Percentiles rank a stretch among this genome's conserved stretches.
These are phyloP conservation scores for Penicillium sp. DNA, from an alignment of 2,329 filamentous ascomycete genomes.

Conservation along the genomic window DNA sequence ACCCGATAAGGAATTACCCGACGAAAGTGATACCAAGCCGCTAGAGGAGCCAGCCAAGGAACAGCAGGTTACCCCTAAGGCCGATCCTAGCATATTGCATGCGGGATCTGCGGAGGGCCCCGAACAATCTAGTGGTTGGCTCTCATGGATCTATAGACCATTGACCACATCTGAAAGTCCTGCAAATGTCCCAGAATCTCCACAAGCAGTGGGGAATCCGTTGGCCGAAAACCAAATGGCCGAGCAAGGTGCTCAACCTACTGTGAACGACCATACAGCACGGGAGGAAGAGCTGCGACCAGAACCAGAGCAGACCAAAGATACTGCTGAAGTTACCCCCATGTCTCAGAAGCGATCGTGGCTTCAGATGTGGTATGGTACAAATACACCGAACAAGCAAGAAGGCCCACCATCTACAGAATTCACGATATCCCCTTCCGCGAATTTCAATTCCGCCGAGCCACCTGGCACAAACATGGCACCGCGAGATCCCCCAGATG, in stretches of 20 bases:
- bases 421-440: constrained; percentile 3
- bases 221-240: constrained; percentile 5
- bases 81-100: constrained; percentile 12
- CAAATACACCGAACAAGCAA: constrained; percentile 19
- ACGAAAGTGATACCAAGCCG: constrained; percentile 8
- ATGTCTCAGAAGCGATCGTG: constrained; percentile 35
- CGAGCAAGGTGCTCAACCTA: constrained; percentile 8
- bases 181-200: constrained; percentile 8
- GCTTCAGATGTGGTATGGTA: constrained; percentile 39
- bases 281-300: constrained; percentile 11
- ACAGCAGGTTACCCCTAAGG: constrained; percentile 12
- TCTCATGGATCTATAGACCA: constrained; percentile 33
- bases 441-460: constrained; percentile 8
- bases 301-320: background rate
- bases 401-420: constrained; percentile 19
- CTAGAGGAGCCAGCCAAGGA: constrained; percentile 15
- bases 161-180: constrained; percentile 9
- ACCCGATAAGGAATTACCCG: constrained; percentile 16
- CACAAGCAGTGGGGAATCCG: constrained; percentile 11
- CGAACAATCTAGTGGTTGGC: constrained; percentile 27
- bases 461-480: constrained; percentile 13
- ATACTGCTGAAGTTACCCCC: constrained; percentile 8
- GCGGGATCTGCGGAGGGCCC: constrained; percentile 9
- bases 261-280: constrained; percentile 7
- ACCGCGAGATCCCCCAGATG: constrained; percentile 14